A percentile compares a stretch with the other conserved stretches of the same genome.
These are phyloP conservation scores for Penicillium paradoxum DNA, from an alignment of 495 filamentous ascomycete species.

Conservation along the genomic window DNA sequence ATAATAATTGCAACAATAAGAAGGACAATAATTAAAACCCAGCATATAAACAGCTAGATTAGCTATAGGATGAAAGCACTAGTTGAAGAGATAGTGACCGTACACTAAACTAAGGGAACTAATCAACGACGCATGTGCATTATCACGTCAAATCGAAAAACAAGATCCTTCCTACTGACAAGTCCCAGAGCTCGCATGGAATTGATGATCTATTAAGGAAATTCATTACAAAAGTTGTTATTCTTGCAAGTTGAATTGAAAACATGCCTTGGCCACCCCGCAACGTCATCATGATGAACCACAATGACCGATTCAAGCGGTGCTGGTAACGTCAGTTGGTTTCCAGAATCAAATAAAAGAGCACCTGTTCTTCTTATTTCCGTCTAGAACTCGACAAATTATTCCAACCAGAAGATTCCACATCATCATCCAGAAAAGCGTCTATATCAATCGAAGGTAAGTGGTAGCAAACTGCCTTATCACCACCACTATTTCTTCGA, in stretches of 20 bases:
- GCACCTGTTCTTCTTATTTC: not conserved
- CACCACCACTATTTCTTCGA: not conserved
- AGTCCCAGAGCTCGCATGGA: too few species aligned
- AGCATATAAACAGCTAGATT: too few species aligned
- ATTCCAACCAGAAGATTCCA: not conserved
- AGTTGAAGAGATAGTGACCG: too few species aligned
- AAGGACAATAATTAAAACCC: too few species aligned
- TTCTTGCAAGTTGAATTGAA: not conserved
- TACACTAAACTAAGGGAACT: too few species aligned
- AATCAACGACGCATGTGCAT: too few species aligned
- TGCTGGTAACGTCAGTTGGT: conserved; percentile 18
- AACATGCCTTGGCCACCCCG: not conserved
- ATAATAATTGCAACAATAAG: too few species aligned
- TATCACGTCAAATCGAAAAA: too few species aligned
- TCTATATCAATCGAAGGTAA: not conserved
- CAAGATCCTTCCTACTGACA: too few species aligned
- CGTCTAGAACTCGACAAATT: not conserved
- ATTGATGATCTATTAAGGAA: too few species aligned
- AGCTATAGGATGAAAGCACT: too few species aligned
- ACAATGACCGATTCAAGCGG: conserved; percentile 10
- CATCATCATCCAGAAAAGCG: not conserved
- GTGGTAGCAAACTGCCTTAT: not conserved
- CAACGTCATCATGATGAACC: conserved; percentile 29
- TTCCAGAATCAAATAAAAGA: not conserved
- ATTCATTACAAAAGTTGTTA: not conserved